Conservation (phyloP, 768 basidiomycete genomes). For the Pisolithus marmoratus region DNA sequence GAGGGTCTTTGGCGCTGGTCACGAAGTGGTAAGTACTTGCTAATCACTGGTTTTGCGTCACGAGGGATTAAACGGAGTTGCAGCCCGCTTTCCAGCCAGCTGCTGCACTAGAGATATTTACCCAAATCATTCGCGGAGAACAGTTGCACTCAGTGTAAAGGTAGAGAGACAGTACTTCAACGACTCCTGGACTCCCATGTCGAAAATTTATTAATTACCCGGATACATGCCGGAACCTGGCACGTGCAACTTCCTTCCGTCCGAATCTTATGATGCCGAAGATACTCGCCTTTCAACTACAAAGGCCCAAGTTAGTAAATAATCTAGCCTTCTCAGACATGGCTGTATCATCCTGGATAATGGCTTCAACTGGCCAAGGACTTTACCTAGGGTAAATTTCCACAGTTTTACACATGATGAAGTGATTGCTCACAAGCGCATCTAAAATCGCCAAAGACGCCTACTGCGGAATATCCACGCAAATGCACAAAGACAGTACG, state of each 20-base stretch:
- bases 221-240: no score
- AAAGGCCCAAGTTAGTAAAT: no score
- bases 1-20: slow-evolving; percentile 52
- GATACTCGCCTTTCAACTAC: no score
- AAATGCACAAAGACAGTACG: slow-evolving; percentile 47
- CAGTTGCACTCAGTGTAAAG: slow-evolving; percentile 46
- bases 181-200: neutral
- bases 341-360: no score
- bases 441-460: slow-evolving; percentile 29
- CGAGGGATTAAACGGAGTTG: neutral
- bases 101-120: slow-evolving; percentile 53
- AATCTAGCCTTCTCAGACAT: no score
- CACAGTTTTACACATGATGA: neutral
- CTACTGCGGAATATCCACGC: slow-evolving; percentile 51
- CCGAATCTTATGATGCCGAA: no score
- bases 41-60: neutral
- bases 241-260: no score
- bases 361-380: no score
- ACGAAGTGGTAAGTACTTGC: slow-evolving; percentile 50
- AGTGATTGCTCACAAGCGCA: neutral
- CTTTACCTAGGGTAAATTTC: neutral
- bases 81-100: slow-evolving; percentile 61
- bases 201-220: no score
- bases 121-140: slow-evolving; percentile 45
- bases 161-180: neutral